Evolutionary conservation across 2,329 filamentous ascomycete species (phyloP).

Genomic region (Curvularia sp.): DNA sequence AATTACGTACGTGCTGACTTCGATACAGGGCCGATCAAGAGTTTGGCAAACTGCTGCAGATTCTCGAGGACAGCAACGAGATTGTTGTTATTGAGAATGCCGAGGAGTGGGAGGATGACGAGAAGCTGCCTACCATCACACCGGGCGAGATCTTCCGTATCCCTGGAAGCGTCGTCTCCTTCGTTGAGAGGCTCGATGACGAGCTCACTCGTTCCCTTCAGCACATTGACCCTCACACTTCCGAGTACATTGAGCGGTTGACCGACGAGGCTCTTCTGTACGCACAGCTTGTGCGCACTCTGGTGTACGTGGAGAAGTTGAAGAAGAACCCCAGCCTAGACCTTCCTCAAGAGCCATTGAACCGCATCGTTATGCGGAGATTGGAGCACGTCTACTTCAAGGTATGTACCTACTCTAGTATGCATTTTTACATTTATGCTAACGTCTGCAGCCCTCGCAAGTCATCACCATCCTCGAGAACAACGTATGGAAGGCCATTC

Average conservation of each 20-base stretch:
- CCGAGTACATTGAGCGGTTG: constrained; percentile 95
- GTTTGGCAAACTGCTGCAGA: constrained; percentile 75
- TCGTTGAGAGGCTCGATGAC: constrained; percentile 93
- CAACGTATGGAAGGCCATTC: constrained; percentile 86
- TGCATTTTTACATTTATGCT: constrained; percentile 21
- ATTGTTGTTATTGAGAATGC: constrained; percentile 89
- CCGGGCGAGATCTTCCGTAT: constrained; percentile 84
- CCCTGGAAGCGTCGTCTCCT: constrained; percentile 91
- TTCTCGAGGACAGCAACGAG: constrained; percentile 79
- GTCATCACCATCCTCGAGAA: constrained; percentile 94
- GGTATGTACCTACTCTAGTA: constrained; percentile 54
- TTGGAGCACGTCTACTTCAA: constrained; percentile 99
- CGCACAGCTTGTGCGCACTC: constrained; percentile 85
- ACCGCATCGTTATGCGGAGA: constrained; percentile 90
- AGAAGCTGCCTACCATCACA: constrained; percentile 81
- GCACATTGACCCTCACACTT: constrained; percentile 96
- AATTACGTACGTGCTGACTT: constrained; percentile 19
- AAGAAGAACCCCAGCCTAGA: constrained; percentile 74
- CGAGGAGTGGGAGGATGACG: constrained; percentile 99
- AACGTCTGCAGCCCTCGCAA: constrained; percentile 72
- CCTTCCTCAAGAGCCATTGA: constrained; percentile 82
- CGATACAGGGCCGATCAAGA: constrained; percentile 75
- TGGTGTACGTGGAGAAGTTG: constrained; percentile 86
- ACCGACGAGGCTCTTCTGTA: constrained; percentile 91
- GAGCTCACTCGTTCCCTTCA: constrained; percentile 97